phyloP scores from a whole-genome alignment of 129 eudicot species.

The Heracleum sosnowskyi region DNA sequence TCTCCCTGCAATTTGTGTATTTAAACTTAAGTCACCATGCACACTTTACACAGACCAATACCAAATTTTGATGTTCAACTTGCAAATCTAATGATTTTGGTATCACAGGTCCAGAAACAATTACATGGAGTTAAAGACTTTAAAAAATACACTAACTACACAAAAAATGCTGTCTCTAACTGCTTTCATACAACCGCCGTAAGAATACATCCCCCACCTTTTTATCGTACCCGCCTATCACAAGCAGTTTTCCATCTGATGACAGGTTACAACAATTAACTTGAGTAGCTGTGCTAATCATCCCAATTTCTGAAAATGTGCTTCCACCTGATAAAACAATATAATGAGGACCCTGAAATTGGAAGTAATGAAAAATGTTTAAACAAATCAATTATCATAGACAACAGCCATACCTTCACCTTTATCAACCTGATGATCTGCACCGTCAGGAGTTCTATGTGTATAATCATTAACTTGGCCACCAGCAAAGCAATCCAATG shows the following conservation, averaged over 20 bases:
- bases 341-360: not conserved
- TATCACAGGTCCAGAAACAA: not conserved
- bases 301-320: conserved; percentile 46
- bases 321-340: conserved; percentile 20
- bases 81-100: not conserved
- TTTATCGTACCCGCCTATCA: conserved; percentile 55
- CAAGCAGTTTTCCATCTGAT: conserved; percentile 53
- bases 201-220: conserved; percentile 28
- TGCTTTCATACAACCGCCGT: not conserved
- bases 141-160: not conserved
- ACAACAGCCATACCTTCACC: conserved; percentile 29
- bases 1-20: not conserved
- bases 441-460: conserved; percentile 18
- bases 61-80: not conserved
- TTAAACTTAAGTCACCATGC: not conserved
- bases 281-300: conserved; percentile 23
- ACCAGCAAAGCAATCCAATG: conserved; percentile 35
- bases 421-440: conserved; percentile 25
- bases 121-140: not conserved
- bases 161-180: not conserved
- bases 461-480: conserved; percentile 40
- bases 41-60: not conserved
- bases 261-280: conserved; percentile 49
- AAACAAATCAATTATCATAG: not conserved
- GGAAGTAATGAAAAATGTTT: conserved; percentile 3